Evolutionary conservation across 2,329 filamentous ascomycete genomes (phyloP).

Genomic region (Beauveria bassiana): DNA sequence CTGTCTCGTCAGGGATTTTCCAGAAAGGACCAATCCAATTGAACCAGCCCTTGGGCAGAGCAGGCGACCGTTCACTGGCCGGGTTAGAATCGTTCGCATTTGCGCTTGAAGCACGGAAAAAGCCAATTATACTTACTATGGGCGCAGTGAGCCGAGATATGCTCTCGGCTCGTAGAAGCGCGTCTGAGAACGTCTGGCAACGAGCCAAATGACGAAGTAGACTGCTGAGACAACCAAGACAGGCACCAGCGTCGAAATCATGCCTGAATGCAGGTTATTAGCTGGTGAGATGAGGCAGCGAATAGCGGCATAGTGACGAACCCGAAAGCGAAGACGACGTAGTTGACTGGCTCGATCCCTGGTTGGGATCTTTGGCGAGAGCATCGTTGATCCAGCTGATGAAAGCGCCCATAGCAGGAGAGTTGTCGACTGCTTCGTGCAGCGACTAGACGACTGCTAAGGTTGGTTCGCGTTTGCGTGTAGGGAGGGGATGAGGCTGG

Average conservation of each 20-base stretch:
- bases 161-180: conserved; percentile 51
- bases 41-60: conserved; percentile 48
- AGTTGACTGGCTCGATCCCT: conserved; percentile 18
- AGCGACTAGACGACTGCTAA: conserved; percentile 4
- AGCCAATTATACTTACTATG: conserved; percentile 33
- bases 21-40: conserved; percentile 57
- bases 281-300: background rate
- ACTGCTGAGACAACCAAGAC: conserved; percentile 39
- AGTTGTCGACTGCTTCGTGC: conserved; percentile 11
- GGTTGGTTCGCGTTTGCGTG: conserved; percentile 10
- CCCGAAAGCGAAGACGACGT: conserved; percentile 29
- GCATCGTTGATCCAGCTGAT: conserved; percentile 31
- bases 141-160: conserved; percentile 39
- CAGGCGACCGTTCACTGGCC: conserved; percentile 46
- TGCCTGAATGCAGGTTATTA: conserved; percentile 21
- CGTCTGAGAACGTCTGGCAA: conserved; percentile 37
- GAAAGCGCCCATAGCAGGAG: conserved; percentile 28
- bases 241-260: conserved; percentile 46
- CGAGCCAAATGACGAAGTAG: conserved; percentile 44
- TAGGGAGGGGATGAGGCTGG: background rate
- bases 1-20: conserved; percentile 63
- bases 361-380: conserved; percentile 16
- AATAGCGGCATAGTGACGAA: conserved; percentile 16
- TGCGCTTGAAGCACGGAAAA: background rate
- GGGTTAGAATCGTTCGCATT: too few species aligned